Evolutionary conservation across 2,329 filamentous ascomycete species (phyloP).

Genomic region (Colletotrichum spaethianum): DNA sequence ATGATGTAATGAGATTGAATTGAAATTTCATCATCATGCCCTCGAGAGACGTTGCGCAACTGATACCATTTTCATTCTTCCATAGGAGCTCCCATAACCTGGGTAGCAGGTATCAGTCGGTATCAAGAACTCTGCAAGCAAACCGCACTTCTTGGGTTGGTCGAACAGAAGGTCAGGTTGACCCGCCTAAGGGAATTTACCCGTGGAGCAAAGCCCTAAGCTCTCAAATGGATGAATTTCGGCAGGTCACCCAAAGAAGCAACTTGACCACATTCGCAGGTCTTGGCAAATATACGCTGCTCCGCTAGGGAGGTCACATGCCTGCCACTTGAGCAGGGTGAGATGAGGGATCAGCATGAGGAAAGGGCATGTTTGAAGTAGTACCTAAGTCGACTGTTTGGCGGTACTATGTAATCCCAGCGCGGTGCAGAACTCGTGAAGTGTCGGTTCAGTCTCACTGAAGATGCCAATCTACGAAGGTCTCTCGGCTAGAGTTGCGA

Average conservation of each 20-base stretch:
- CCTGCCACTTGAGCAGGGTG: neutral
- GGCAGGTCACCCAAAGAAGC: neutral
- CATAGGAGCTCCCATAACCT: neutral
- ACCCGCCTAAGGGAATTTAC: neutral
- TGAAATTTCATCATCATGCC: neutral
- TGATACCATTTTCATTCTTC: neutral
- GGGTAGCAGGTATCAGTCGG: neutral
- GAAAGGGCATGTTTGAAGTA: neutral
- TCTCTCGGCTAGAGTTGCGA: neutral
- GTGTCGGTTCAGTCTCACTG: neutral
- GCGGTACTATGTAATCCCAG: too few relatives aligned
- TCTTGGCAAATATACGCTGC: slow-evolving; percentile 2
- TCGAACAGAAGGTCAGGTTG: neutral
- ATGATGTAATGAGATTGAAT: neutral
- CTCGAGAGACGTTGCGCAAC: neutral
- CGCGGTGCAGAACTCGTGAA: neutral
- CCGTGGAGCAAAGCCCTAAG: neutral
- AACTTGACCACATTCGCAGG: neutral
- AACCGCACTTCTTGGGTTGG: neutral
- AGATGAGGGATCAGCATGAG: neutral
- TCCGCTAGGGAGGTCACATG: neutral
- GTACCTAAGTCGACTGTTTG: neutral
- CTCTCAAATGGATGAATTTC: neutral
- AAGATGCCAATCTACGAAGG: neutral
- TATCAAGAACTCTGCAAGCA: too few relatives aligned